A percentile compares a stretch with the other conserved stretches of the same genome.
Evolutionary conservation across 495 filamentous ascomycete species (phyloP).

Genomic region (Hypoxylon rickii): DNA sequence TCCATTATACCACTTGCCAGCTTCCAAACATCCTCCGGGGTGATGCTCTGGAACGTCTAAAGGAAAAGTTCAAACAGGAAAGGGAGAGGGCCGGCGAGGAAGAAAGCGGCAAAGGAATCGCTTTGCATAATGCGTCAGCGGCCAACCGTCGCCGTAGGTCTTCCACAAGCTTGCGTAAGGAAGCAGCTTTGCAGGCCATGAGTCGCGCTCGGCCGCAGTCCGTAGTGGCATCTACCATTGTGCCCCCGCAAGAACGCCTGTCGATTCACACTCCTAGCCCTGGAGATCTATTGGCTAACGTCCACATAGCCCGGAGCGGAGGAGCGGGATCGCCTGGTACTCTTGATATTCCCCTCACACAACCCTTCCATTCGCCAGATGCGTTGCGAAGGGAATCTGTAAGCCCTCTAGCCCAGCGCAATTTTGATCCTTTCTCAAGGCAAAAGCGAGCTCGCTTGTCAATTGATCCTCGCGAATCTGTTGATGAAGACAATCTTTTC

Average conservation of each 20-base stretch:
- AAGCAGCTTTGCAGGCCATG: conserved; percentile 74
- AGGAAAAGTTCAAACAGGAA: conserved; percentile 90
- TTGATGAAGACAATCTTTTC: conserved; percentile 86
- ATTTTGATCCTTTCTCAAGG: conserved; percentile 60
- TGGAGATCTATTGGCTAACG: conserved; percentile 80
- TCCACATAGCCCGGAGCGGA: conserved; percentile 70
- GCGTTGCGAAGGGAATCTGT: conserved; percentile 26
- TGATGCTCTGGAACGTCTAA: conserved; percentile 78
- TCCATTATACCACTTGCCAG: conserved; percentile 87
- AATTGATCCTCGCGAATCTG: conserved; percentile 70
- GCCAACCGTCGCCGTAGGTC: conserved; percentile 68
- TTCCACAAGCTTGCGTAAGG: conserved; percentile 75
- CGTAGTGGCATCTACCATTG: conserved; percentile 36
- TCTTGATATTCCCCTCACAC: conserved; percentile 44
- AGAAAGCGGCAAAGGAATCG: conserved; percentile 91
- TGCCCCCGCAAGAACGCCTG: conserved; percentile 40
- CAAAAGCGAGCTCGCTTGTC: conserved; percentile 57
- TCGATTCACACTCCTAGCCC: conserved; percentile 59
- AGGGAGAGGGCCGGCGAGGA: conserved; percentile 81
- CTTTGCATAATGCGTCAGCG: conserved; percentile 78
- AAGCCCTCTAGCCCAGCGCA: conserved; percentile 66
- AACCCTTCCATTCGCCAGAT: conserved; percentile 41
- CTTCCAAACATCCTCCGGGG: conserved; percentile 91
- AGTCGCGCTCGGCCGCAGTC: conserved; percentile 47
- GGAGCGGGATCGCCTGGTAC: conserved; percentile 36